Percentiles rank a stretch among this genome's conserved stretches.
Evolutionary conservation across 73 alveolate species (phyloP).

Genomic region (Symbiodinium natans): DNA sequence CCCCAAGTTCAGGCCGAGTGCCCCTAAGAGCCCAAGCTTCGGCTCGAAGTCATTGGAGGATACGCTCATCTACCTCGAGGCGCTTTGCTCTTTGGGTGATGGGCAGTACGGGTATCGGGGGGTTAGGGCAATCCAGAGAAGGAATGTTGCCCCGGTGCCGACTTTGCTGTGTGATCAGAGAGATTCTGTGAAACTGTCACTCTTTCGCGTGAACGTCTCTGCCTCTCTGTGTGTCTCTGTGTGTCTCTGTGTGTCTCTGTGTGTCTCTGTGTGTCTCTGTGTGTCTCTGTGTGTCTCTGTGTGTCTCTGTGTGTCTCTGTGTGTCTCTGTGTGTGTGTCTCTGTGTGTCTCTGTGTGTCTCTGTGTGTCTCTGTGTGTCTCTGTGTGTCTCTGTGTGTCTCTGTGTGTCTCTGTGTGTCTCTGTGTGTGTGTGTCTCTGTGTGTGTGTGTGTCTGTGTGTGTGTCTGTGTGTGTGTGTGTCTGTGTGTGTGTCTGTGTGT

Average conservation of each 20-base stretch:
- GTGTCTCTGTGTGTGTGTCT: background rate
- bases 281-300: conserved; percentile 37
- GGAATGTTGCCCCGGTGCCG: too few species aligned
- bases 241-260: conserved; percentile 44
- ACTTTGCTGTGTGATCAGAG: too few species aligned
- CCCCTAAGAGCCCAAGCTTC: background rate
- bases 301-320: conserved; percentile 20
- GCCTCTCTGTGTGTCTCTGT: conserved; percentile 34
- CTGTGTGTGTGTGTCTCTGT: conserved; percentile 31
- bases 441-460: conserved; percentile 41
- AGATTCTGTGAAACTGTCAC: too few species aligned
- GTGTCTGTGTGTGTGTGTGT: conserved; percentile 29
- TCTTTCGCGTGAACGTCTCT: background rate
- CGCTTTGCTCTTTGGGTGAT: too few species aligned
- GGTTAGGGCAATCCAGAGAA: too few species aligned
- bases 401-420: conserved; percentile 31
- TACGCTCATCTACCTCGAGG: conserved; percentile 6
- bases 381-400: conserved; percentile 24
- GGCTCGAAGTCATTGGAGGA: background rate
- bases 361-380: conserved; percentile 16
- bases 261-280: conserved; percentile 45
- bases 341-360: conserved; percentile 21
- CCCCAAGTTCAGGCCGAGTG: background rate
- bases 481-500: conserved; percentile 33
- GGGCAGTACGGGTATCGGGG: too few species aligned